Evolutionary conservation across 1,139 yeast genomes (phyloP), one percentile per base, ranked within the genome.

Genomic region (Kodamaea anthophila): DNA sequence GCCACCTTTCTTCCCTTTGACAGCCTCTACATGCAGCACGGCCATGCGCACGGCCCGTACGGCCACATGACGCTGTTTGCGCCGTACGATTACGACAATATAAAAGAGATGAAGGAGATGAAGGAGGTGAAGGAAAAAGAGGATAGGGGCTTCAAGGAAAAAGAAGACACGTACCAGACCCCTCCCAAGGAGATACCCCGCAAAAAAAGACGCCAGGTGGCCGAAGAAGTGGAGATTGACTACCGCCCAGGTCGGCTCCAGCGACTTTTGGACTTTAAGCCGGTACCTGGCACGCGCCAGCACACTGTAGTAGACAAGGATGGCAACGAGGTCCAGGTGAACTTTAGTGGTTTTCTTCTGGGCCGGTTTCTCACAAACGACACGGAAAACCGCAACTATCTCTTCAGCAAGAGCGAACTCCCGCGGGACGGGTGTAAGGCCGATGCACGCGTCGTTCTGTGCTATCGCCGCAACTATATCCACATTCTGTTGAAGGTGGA

Each of bases 401-500:
- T 61, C 24, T 44, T 45, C 28, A 46, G 53, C 23, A 53, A 47
- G 37, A 49, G 38, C 25, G 26, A 29, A 13, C 21, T 15, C 11
- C 13, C 33, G 5, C 25, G 14, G 25, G n/a, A 25, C 30, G 32
- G 12, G 30, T 24, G 18, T 25, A 31, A 19, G 25, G 33, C 40
- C 9, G 58, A 57, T 31, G 68, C 70, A 7, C 58, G 51, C 36
- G 66, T 65, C 13, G 57, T 67, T 15, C 60, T 69, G 9, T 68
- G 73, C 41, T 67, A 68, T 44, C 47, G 74, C 35, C 45, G 74
- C 35, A 68, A 68, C 40, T 64, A 53, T 39, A 61, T 67, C 32
- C 71, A 63, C 38, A 43, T 65, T 9, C 47, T 58, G 10, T 36
- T 65, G 31, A 58, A 59, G 37, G 44, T 65, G 20, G 45, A 49